A percentile compares a stretch with the other conserved stretches of the same genome.
These are phyloP conservation scores for Penicillium sumatraense DNA, from an alignment of 2,329 filamentous ascomycete genomes.

Conservation along the genomic window DNA sequence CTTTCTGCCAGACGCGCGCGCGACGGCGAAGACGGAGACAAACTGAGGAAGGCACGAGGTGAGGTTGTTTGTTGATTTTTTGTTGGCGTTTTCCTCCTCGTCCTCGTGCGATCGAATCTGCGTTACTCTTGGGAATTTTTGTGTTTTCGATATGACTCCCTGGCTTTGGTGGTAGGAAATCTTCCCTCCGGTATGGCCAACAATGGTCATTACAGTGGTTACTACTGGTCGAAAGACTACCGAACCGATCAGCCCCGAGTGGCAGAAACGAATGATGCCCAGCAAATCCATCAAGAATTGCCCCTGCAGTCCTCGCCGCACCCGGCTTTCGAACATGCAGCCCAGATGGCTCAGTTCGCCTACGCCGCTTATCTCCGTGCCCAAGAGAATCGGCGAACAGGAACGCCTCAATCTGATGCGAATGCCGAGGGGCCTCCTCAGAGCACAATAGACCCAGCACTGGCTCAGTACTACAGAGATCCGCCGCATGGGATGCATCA, in stretches of 20 bases:
- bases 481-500: background rate
- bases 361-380: conserved; percentile 1
- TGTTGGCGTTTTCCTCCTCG: no score
- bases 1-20: background rate
- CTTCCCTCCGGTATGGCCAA: background rate
- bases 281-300: background rate
- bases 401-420: background rate
- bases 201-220: background rate
- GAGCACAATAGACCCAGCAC: background rate
- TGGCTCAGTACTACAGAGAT: background rate
- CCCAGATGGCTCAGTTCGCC: conserved; percentile 1
- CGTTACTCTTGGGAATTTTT: no score
- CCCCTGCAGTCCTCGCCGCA: background rate
- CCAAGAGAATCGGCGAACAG: background rate
- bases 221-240: conserved; percentile 26
- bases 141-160: no score
- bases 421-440: background rate
- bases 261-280: background rate
- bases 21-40: background rate
- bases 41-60: background rate
- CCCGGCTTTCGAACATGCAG: conserved; percentile 10
- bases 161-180: background rate
- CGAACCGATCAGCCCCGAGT: background rate
- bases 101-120: no score
- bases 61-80: background rate